A percentile compares a stretch with the other conserved stretches of the same genome.
Evolutionary conservation across 495 filamentous ascomycete species (phyloP).

Genomic region (Cenococcum geophilum): DNA sequence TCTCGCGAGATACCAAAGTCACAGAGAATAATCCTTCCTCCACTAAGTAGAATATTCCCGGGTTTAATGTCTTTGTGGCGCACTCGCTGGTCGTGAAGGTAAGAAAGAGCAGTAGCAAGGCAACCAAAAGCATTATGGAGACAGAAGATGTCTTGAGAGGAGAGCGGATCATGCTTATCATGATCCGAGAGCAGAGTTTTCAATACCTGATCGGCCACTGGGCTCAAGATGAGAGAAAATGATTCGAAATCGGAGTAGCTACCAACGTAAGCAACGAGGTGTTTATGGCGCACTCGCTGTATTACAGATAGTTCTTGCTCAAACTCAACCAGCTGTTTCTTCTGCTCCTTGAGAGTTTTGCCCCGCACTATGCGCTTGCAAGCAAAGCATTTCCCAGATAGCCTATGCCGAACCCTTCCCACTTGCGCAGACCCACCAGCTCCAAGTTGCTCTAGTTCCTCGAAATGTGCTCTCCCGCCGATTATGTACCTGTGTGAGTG

Average conservation of each 20-base stretch:
- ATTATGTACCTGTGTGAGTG: conserved; percentile 12
- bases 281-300: conserved; percentile 19
- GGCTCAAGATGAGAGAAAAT: conserved; percentile 23
- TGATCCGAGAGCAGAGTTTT: conserved; percentile 9
- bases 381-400: conserved; percentile 20
- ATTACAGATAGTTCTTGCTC: conserved; percentile 18
- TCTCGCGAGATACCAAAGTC: conserved; percentile 45
- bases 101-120: conserved; percentile 39
- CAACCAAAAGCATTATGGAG: conserved; percentile 27
- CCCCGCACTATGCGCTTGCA: conserved; percentile 16
- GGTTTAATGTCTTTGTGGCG: conserved; percentile 47
- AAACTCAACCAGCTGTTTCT: conserved; percentile 12
- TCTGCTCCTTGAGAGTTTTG: conserved; percentile 6
- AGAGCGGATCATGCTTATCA: conserved; percentile 4
- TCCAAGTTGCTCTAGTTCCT: conserved; percentile 15
- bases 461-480: conserved; percentile 9
- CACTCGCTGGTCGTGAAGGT: conserved; percentile 39
- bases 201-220: conserved; percentile 20
- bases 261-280: conserved; percentile 20
- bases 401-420: conserved; percentile 10
- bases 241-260: conserved; percentile 24
- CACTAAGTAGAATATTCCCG: conserved; percentile 44
- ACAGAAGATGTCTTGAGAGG: background rate
- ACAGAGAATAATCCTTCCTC: conserved; percentile 36
- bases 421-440: conserved; percentile 19